phyloP scores from a whole-genome alignment of 225 moss, liverwort and hornwort genomes.

The Straminergon stramineum region DNA sequence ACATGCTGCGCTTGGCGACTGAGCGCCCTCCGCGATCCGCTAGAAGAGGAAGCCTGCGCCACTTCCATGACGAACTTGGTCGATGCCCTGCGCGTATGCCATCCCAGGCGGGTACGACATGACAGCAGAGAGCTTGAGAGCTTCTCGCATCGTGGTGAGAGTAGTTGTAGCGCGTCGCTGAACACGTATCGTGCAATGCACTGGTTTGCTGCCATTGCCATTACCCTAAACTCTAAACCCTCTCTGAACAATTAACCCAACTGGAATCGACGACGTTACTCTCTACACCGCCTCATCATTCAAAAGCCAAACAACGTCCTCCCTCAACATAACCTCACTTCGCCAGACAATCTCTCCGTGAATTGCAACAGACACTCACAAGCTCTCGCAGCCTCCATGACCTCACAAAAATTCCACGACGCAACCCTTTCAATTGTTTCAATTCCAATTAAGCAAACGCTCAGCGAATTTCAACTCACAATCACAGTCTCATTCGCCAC shows the following conservation, averaged over 20 bases:
- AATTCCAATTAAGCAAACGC: background rate
- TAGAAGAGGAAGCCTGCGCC: constrained; percentile 1
- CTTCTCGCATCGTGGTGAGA: background rate
- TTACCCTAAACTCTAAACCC: background rate
- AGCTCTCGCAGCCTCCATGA: background rate
- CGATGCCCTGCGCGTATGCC: background rate
- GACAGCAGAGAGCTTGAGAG: background rate
- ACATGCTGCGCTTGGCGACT: constrained; percentile 21
- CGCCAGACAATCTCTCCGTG: background rate
- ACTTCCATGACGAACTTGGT: constrained; percentile 3
- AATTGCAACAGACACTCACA: background rate
- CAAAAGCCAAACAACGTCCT: background rate
- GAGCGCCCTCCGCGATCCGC: background rate
- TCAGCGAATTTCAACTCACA: background rate
- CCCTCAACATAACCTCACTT: background rate
- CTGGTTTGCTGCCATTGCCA: constrained; percentile 10
- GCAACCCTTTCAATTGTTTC: background rate
- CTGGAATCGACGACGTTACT: background rate
- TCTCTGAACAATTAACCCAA: background rate
- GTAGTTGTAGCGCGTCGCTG: background rate
- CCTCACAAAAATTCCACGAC: background rate
- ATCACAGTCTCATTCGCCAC: background rate
- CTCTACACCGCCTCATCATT: background rate
- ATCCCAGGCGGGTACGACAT: background rate
- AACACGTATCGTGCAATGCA: background rate